phyloP scores from a whole-genome alignment of 495 filamentous ascomycete genomes.

The Mycothermus thermophilus region DNA sequence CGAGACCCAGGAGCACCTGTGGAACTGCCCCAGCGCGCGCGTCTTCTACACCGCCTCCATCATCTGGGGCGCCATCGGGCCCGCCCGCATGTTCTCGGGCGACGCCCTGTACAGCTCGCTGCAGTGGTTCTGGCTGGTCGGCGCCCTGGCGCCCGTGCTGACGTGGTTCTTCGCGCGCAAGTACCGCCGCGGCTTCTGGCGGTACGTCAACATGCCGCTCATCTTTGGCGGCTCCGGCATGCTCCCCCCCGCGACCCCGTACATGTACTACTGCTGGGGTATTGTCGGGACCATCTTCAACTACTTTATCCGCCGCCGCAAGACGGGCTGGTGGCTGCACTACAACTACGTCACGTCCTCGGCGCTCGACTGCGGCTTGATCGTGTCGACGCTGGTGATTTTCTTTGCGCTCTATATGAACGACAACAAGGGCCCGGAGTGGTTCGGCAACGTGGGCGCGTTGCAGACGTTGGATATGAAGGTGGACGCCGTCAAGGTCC shows the following conservation, averaged over 20 bases:
- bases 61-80: constrained; percentile 40
- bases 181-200: constrained; percentile 40
- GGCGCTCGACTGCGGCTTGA: constrained; percentile 54
- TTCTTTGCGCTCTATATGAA: constrained; percentile 53
- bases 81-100: constrained; percentile 44
- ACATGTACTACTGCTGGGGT: constrained; percentile 58
- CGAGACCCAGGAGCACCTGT: constrained; percentile 40
- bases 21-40: constrained; percentile 48
- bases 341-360: constrained; percentile 70
- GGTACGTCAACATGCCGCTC: constrained; percentile 51
- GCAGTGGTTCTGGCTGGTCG: constrained; percentile 56
- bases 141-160: constrained; percentile 43
- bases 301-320: constrained; percentile 46
- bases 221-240: constrained; percentile 49
- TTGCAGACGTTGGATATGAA: constrained; percentile 26
- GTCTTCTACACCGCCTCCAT: constrained; percentile 50
- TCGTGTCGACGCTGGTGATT: constrained; percentile 52
- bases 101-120: constrained; percentile 48
- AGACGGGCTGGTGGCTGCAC: constrained; percentile 59
- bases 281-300: constrained; percentile 54
- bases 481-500: constrained; percentile 20
- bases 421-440: constrained; percentile 37
- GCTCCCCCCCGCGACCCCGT: constrained; percentile 51
- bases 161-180: constrained; percentile 48
- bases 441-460: constrained; percentile 51